Evolutionary conservation across 768 basidiomycete genomes (phyloP), one percentile per base, ranked within the genome.

Genomic region (Kwoniella heveanensis): DNA sequence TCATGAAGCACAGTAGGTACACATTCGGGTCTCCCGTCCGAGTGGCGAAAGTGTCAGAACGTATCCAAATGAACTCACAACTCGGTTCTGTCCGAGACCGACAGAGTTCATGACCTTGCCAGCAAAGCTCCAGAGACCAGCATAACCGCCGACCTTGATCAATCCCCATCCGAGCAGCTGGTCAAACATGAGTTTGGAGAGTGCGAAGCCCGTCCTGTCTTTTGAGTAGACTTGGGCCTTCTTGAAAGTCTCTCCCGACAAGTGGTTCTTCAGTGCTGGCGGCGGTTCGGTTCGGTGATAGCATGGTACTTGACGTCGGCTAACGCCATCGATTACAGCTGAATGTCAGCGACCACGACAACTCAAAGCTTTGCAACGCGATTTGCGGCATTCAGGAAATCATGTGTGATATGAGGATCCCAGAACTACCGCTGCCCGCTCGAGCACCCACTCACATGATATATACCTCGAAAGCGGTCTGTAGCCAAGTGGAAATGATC

Each of bases 181-280:
- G 73, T 88, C 88, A 79, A 86, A 89, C 56, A 93, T 67, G 1
- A 88, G 86, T 0, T 89, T 87, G 70, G 90, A 75, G 44, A 95
- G 80, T 2, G 88, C 86, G 79, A 90, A 94, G 72, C 85, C 85
- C 12, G 92, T 90, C 81, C 96, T 96, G 84, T 92, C 90, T 54
- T 85, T 86, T 21, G 92, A 92, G 81, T 99, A 99, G 46, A 84
- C 82, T 78, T 99, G 95, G 0, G 92, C 93, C 73, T 96, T 96
- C 65, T 86, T 83, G 79, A 94, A 95, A 15, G 86, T 87, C 1
- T 88, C 85, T 10, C 81, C 76, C 17, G 85, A 83, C 70, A 94
- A 88, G 76, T 92, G 88, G 1, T 80, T 79, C 2, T 85, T 86
- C 2, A 96, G 85, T 2, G 85, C 86, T 1, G 85, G 75, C 0